Evolutionary conservation across 441 rosid species (phyloP).

Genomic region (Syzygium malaccense): DNA sequence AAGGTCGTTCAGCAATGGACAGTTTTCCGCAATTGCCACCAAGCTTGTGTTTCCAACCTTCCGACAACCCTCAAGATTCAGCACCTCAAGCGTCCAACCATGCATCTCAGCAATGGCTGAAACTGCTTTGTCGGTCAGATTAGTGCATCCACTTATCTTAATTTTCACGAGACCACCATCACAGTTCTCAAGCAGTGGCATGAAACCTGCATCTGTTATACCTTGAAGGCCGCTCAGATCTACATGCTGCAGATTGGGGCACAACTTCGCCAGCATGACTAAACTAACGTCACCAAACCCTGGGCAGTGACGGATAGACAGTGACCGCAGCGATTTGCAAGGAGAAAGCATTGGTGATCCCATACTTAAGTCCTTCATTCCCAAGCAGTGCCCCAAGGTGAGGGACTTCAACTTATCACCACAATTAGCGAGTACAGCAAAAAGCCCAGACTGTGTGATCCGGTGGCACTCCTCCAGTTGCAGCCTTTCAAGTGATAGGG

Average conservation of each 20-base stretch:
- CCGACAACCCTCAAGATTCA: conserved; percentile 3
- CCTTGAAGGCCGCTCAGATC: background rate
- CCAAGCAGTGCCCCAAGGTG: background rate
- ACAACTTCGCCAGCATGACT: background rate
- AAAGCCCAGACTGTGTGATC: conserved; percentile 3
- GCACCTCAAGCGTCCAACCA: conserved; percentile 10
- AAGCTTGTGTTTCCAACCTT: conserved; percentile 1
- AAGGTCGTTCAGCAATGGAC: conserved; percentile 1
- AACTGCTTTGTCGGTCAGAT: conserved; percentile 1
- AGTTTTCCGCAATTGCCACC: conserved; percentile 6
- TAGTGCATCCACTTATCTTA: background rate
- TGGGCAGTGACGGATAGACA: conserved; percentile 4
- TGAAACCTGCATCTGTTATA: conserved; percentile 2
- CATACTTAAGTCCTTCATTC: background rate
- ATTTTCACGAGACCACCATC: background rate
- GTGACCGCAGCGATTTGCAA: conserved; percentile 1
- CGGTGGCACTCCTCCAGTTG: conserved; percentile 8
- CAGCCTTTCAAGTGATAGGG: conserved; percentile 2
- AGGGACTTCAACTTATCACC: conserved; percentile 1
- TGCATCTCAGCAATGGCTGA: background rate
- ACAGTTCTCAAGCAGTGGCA: background rate
- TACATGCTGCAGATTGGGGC: background rate
- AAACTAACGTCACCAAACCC: conserved; percentile 1
- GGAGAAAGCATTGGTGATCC: background rate
- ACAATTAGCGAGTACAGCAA: background rate